Conservation (phyloP, 176 grass and related monocot species). For the Cenchrus americanus region DNA sequence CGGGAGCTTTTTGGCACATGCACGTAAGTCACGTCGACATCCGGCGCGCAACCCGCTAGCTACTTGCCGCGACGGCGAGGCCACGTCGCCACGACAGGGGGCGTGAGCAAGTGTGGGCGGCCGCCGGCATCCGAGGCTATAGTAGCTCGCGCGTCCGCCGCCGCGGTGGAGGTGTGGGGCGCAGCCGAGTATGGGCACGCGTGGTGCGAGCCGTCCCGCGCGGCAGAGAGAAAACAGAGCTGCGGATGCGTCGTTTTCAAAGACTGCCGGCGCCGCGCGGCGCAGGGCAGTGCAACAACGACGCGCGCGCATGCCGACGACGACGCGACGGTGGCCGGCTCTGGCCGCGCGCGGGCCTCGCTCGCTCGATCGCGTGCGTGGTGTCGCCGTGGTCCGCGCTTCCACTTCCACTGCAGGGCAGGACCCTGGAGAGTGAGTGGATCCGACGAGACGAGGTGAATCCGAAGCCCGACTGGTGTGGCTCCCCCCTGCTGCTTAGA, state of each 20-base stretch:
- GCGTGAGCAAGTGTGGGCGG: neutral
- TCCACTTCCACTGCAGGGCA: too few species aligned
- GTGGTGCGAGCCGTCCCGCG: neutral
- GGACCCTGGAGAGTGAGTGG: neutral
- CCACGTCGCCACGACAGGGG: neutral
- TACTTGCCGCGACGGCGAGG: neutral
- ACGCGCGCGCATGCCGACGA: neutral
- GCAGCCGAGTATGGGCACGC: neutral
- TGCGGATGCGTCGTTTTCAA: constrained; percentile 1
- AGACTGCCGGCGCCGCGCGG: neutral
- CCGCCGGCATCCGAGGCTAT: too few species aligned
- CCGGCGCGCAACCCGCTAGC: neutral
- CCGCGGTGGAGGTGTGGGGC: neutral
- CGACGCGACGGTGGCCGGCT: neutral
- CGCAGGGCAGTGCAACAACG: neutral
- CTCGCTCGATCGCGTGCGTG: too few species aligned
- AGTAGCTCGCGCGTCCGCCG: too few species aligned
- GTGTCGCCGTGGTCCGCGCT: neutral
- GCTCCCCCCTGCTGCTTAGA: too few species aligned
- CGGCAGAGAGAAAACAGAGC: neutral
- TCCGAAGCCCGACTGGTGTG: too few species aligned
- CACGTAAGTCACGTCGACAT: neutral
- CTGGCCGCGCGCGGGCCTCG: too few species aligned
- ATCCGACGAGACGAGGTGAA: too few species aligned
- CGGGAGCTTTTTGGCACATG: too few species aligned